These are phyloP conservation scores for Primulina eburnea DNA, from an alignment of 257 asterid species.

Conservation along the genomic window DNA sequence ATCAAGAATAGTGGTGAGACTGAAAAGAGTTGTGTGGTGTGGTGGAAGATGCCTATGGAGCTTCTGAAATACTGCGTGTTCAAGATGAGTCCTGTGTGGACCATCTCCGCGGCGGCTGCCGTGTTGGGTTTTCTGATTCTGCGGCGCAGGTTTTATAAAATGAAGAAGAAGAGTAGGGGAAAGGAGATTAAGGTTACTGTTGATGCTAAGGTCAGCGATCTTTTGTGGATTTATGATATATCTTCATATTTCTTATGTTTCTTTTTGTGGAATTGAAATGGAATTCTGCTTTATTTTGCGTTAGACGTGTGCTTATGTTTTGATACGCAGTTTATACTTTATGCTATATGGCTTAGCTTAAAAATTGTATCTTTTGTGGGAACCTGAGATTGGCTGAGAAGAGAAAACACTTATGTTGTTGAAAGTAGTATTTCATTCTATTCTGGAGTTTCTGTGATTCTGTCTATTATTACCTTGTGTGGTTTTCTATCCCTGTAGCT, in stretches of 20 bases:
- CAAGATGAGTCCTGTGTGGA: slow-evolving; percentile 76
- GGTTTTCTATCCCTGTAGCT: too few species aligned
- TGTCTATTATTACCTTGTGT: neutral
- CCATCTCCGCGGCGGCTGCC: slow-evolving; percentile 78
- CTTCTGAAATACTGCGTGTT: slow-evolving; percentile 58
- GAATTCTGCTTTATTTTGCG: slow-evolving; percentile 3
- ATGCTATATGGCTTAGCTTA: neutral
- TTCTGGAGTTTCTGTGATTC: neutral
- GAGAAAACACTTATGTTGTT: neutral
- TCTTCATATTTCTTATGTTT: neutral
- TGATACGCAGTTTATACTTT: neutral
- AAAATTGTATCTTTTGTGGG: neutral
- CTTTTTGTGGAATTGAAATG: slow-evolving; percentile 2
- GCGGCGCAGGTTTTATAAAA: slow-evolving; percentile 71
- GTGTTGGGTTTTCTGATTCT: slow-evolving; percentile 76
- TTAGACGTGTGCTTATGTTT: neutral
- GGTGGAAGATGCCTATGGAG: slow-evolving; percentile 98
- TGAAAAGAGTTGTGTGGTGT: slow-evolving; percentile 54
- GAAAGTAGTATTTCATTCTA: neutral
- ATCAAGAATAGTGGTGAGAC: slow-evolving; percentile 33
- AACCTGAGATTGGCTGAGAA: neutral
- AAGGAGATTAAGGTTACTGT: slow-evolving; percentile 70
- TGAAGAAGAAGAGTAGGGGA: slow-evolving; percentile 70
- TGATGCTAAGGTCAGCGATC: slow-evolving; percentile 76
- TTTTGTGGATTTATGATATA: slow-evolving; percentile 26